phyloP scores from a whole-genome alignment of 768 basidiomycete species.

The Tricholoma hemisulphureum region DNA sequence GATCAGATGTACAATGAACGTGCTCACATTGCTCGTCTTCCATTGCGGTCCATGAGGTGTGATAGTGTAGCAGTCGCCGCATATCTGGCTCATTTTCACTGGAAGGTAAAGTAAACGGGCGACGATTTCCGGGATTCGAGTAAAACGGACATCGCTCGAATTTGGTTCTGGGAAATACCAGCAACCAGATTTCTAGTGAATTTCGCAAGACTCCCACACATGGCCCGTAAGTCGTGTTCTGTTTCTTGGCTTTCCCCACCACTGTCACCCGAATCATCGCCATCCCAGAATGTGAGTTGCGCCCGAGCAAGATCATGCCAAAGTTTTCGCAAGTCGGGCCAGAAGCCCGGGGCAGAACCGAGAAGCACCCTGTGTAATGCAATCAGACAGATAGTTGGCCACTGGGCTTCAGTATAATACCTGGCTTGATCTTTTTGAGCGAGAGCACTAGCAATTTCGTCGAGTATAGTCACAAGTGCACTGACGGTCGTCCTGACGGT shows the following conservation, averaged over 20 bases:
- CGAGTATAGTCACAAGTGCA: constrained; percentile 41
- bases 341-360: constrained; percentile 47
- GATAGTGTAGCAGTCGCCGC: constrained; percentile 62
- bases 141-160: constrained; percentile 66
- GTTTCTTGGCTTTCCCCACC: constrained; percentile 24
- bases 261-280: constrained; percentile 41
- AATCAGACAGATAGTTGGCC: constrained; percentile 1
- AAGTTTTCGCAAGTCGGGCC: constrained; percentile 51
- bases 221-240: constrained; percentile 33
- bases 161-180: constrained; percentile 70
- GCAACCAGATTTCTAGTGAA: constrained; percentile 86
- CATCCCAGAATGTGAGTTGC: constrained; percentile 53
- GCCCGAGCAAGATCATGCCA: constrained; percentile 54
- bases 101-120: constrained; percentile 7
- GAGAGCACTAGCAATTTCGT: constrained; percentile 50
- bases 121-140: not conserved
- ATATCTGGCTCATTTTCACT: constrained; percentile 75
- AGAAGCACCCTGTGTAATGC: constrained; percentile 13
- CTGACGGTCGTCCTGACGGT: constrained; percentile 31
- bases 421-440: constrained; percentile 43
- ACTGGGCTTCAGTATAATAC: constrained; percentile 22
- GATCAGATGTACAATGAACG: not conserved
- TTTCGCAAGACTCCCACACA: constrained; percentile 59
- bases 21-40: constrained; percentile 58
- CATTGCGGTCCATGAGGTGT: constrained; percentile 74